Conservation (phyloP, 2,329 filamentous ascomycete genomes). For the Exophiala phaeomuriformis region DNA sequence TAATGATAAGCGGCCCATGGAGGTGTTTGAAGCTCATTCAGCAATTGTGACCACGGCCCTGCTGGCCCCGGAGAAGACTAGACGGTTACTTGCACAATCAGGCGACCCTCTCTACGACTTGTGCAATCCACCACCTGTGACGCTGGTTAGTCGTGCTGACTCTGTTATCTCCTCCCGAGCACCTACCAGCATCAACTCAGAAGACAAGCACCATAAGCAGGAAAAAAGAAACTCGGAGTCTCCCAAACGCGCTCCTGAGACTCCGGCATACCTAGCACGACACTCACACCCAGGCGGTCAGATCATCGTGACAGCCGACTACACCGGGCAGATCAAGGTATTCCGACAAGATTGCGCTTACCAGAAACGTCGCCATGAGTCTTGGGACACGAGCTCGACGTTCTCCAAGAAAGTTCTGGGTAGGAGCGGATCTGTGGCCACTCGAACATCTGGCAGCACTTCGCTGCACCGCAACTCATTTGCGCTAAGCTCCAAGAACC, state of each 20-base stretch:
- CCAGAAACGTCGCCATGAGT: slow-evolving; percentile 65
- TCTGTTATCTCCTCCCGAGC: slow-evolving; percentile 46
- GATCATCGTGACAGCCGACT: slow-evolving; percentile 87
- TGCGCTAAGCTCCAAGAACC: slow-evolving; percentile 36
- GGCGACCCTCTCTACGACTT: slow-evolving; percentile 93
- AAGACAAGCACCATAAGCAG: slow-evolving; percentile 27
- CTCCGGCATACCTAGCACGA: slow-evolving; percentile 68
- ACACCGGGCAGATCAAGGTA: slow-evolving; percentile 81
- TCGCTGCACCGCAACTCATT: slow-evolving; percentile 34
- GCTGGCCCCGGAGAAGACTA: slow-evolving; percentile 71
- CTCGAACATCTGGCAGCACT: slow-evolving; percentile 46
- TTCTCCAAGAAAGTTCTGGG: slow-evolving; percentile 61
- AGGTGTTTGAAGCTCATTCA: slow-evolving; percentile 85
- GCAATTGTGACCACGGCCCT: slow-evolving; percentile 83
- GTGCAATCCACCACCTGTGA: slow-evolving; percentile 89
- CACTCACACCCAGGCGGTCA: slow-evolving; percentile 72
- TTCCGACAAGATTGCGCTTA: slow-evolving; percentile 92
- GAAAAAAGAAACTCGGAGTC: slow-evolving; percentile 20
- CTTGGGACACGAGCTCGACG: slow-evolving; percentile 68
- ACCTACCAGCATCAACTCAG: slow-evolving; percentile 35
- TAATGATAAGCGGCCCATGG: slow-evolving; percentile 69
- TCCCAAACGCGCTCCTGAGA: slow-evolving; percentile 53
- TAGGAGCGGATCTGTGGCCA: slow-evolving; percentile 51
- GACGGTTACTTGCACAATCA: slow-evolving; percentile 68
- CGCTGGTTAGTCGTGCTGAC: slow-evolving; percentile 67